Percentiles rank a stretch among this genome's conserved stretches.
Conservation (phyloP, 2,329 filamentous ascomycete genomes). For the Ophiocordyceps camponoti-floridani region DNA sequence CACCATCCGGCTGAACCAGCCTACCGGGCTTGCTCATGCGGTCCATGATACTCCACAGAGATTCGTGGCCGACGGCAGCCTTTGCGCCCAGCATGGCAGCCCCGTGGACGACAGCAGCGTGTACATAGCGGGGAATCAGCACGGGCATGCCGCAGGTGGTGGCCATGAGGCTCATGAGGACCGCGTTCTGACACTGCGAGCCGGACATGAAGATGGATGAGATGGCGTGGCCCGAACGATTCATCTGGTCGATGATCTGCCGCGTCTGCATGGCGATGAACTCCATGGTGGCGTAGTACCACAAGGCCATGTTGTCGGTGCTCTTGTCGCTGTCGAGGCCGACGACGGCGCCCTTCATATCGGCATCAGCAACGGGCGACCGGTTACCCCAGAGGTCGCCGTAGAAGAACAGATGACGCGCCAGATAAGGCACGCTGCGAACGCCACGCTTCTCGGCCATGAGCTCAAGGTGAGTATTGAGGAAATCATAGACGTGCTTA, state of each 20-base stretch:
- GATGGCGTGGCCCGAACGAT: conserved; percentile 71
- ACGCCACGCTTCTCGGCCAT: conserved; percentile 51
- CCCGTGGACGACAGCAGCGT: conserved; percentile 92
- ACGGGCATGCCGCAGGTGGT: conserved; percentile 87
- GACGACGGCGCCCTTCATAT: conserved; percentile 81
- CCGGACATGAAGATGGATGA: conserved; percentile 97
- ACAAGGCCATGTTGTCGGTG: conserved; percentile 69
- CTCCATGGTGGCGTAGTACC: conserved; percentile 94
- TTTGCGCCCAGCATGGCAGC: conserved; percentile 96
- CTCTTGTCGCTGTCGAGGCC: conserved; percentile 77
- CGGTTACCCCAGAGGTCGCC: conserved; percentile 95
- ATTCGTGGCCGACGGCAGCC: conserved; percentile 70
- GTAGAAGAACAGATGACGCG: conserved; percentile 95
- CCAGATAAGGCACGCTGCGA: conserved; percentile 68
- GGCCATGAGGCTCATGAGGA: conserved; percentile 82
- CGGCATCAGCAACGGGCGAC: conserved; percentile 78
- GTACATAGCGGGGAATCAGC: conserved; percentile 80
- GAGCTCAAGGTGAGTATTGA: conserved; percentile 72
- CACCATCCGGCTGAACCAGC: conserved; percentile 56
- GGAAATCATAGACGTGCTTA: conserved; percentile 84
- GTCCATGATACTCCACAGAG: conserved; percentile 94
- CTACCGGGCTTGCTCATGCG: conserved; percentile 89
- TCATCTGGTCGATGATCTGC: conserved; percentile 92
- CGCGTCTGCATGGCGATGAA: conserved; percentile 95
- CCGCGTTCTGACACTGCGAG: conserved; percentile 87